A percentile compares a stretch with the other conserved stretches of the same genome.
Conservation (phyloP, 2,329 filamentous ascomycete species). For the Diaporthe sp. region DNA sequence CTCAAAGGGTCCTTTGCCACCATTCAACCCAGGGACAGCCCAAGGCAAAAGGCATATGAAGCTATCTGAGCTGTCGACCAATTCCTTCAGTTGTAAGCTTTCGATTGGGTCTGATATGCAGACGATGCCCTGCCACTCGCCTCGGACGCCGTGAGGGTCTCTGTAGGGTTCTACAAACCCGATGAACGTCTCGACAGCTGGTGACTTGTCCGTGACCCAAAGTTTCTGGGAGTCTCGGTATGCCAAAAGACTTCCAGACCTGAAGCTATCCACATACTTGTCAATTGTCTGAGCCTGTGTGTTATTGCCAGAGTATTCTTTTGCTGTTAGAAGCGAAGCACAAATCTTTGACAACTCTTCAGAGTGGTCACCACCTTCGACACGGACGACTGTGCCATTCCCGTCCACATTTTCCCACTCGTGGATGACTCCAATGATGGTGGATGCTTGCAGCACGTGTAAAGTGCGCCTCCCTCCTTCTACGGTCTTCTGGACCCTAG, state of each 20-base stretch:
- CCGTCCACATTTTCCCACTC: not conserved
- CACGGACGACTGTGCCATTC: rapidly evolving
- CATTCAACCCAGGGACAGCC: not conserved
- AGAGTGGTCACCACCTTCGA: not conserved
- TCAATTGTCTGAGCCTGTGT: not conserved
- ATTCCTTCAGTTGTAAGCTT: not conserved
- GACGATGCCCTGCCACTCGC: not conserved
- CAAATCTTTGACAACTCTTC: not conserved
- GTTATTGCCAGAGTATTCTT: not conserved
- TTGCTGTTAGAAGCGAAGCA: not conserved
- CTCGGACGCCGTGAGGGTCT: not conserved
- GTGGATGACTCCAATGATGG: not conserved
- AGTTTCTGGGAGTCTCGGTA: not conserved
- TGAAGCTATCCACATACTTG: not conserved
- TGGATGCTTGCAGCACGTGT: not conserved
- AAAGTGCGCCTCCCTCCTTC: not conserved
- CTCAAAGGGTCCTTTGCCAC: not conserved
- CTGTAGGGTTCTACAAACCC: not conserved
- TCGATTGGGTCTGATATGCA: not conserved
- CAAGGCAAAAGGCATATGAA: not conserved
- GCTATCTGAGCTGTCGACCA: not conserved
- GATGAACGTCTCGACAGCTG: not conserved
- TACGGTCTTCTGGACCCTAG: not conserved
- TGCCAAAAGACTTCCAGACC: not conserved
- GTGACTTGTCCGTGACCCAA: not conserved